A percentile compares a stretch with the other conserved stretches of the same genome.
Conservation (phyloP, 805 yeast genomes). For the Tetrapisispora iriomotensis region DNA sequence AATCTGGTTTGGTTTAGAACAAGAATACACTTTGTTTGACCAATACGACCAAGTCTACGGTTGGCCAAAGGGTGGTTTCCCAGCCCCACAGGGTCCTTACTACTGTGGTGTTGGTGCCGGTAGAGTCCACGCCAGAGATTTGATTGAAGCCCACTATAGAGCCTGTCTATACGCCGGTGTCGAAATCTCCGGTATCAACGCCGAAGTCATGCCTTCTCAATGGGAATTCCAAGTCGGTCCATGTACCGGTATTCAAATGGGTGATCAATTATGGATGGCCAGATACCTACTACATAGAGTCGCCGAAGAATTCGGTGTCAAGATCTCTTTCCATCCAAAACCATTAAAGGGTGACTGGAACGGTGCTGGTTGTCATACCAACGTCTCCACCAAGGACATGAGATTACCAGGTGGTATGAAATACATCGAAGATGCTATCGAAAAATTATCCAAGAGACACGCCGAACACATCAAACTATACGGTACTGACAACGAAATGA, state of each 20-base stretch:
- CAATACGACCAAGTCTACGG: slow-evolving; percentile 84
- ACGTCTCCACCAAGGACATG: slow-evolving; percentile 88
- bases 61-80: slow-evolving; percentile 99
- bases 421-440: slow-evolving; percentile 83
- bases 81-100: slow-evolving; percentile 99
- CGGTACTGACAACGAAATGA: slow-evolving; percentile 89
- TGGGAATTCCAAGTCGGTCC: slow-evolving; percentile 99
- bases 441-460: slow-evolving; percentile 92
- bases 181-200: slow-evolving; percentile 90
- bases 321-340: slow-evolving; percentile 98
- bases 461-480: slow-evolving; percentile 89
- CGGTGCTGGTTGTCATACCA: slow-evolving; percentile 99
- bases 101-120: slow-evolving; percentile 99
- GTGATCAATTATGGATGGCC: slow-evolving; percentile 94
- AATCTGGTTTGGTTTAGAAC: slow-evolving; percentile 98
- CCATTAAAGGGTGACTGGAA: slow-evolving; percentile 99
- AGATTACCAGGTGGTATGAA: slow-evolving; percentile 95
- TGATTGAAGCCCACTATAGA: slow-evolving; percentile 97
- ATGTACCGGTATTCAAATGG: slow-evolving; percentile 90
- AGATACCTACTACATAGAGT: slow-evolving; percentile 88
- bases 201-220: slow-evolving; percentile 99
- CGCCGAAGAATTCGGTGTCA: slow-evolving; percentile 98
- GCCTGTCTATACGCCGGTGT: slow-evolving; percentile 94
- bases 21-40: slow-evolving; percentile 95
- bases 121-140: slow-evolving; percentile 95